Base-by-base conservation (phyloP, 176 grass and related monocot genomes). In the Chloris gayana region DNA sequence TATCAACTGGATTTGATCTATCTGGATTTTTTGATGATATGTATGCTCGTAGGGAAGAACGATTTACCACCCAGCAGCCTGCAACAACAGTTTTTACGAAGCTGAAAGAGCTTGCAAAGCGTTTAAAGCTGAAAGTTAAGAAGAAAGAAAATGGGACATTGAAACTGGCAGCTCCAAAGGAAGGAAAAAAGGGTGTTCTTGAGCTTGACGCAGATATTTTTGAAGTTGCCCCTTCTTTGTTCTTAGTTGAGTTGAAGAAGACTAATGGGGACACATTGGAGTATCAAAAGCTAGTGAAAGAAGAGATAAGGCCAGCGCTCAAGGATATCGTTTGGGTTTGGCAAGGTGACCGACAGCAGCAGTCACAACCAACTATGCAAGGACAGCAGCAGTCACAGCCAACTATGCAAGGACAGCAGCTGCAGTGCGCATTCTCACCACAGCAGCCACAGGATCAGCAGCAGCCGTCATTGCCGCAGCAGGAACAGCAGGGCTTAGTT, bases 301-400 rank as follows among this genome's bases (percentile, higher is more conserved):
- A 98, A 29, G 91, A 92, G 22, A 83, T 98, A 83, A 88, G 88
- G 27, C 95, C 92, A n/a, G 90, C 90, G 30, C 87, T 98, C 6
- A 87, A 83, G 17, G 95, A 98, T 75, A 95, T 98, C 49, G 92
- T 95, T 24, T 98, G 95, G 95, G 79, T 89, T 60, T 98, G 95
- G 95, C 86, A 98, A 78, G 88, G 84, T 33, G 91, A 97, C 63
- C 47, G 54, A 24, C 35, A 83, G 8, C 82, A 86, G 61, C 75
- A 81, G 25, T 72, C 64, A 54, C 69, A 76, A 26, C 58, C 74
- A 62, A 47, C 73, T n/a, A 34, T 70, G 38, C 78, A 88, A 60
- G 50, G 62, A 59, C 76, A 85, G 60, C 70, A 77, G 53, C 65
- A 81, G 25, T 72, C 64, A 54, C 69, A 76, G 22, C 58, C 74